Evolutionary conservation across 495 filamentous ascomycete genomes (phyloP), one percentile per base, ranked within the genome.

Genomic region (Bathelium albidoporum): DNA sequence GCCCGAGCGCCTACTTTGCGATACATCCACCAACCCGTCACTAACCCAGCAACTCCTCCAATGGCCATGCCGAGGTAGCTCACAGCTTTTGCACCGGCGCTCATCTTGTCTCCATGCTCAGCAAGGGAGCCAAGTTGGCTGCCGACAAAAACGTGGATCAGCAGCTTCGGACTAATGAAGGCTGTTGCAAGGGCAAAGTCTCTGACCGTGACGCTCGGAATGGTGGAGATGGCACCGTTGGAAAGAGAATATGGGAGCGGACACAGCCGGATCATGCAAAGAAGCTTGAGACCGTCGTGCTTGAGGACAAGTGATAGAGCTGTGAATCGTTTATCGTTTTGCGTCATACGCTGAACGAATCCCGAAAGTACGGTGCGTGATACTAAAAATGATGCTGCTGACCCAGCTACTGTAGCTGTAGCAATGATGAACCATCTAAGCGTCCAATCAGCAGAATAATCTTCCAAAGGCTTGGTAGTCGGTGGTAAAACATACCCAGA

Each of bases 91-190:
- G 83, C 90, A 75, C 73, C 79, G 59, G 76, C 69, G 69, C 80
- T 80, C 88, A 87, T 91, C 66, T 79, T 81, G 65, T 81, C 83
- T 45, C 75, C 76, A 53, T 70, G 74, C 59, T 84, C 79, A 14
- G 89, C 90, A 26, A 97, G 82, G 36, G 82, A 80, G 4, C 87
- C 87, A 1, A 98, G 75, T 39, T 87, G 79, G 65, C 82, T 84
- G 63, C 94, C 94, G 68, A 98, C 88, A 75, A 97, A 98, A 58
- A 96, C 83, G 65, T 91, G 90, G n/a, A 97, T 85, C 64, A 96
- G 74, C 41, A 98, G 78, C 71, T 96, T 97, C 11, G 94, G 94
- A 0, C 82, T 80, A 12, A 86, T 81, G 16, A 88, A 74, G 1
- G 89, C 86, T 7, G 94, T 97, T 0, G 95, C 93, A 41, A 88